Evolutionary conservation across 495 filamentous ascomycete species (phyloP), one percentile per base, ranked within the genome.

Genomic region (Aspergillus nanangensis): DNA sequence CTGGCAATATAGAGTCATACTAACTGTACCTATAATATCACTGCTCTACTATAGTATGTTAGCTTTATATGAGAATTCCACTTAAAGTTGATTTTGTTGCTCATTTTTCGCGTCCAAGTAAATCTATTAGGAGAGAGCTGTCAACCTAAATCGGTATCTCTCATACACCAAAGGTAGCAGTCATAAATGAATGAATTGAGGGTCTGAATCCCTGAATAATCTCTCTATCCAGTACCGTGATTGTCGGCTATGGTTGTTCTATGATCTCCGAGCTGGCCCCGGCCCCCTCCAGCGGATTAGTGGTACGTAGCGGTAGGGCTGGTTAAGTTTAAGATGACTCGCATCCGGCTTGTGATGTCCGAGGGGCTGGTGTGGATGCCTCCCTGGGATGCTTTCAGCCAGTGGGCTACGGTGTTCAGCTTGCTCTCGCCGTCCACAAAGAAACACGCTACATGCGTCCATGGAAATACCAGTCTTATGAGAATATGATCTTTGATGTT

Each of bases 371-470:
- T 4, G 7, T 31, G 2, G 10, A 14, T 11, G 39, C 17, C 4
- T 27, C 22, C 7, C 21, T 8, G 5, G 14, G 21, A 10, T 32
- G 32, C 7, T n/a, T 18, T 17, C 4, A 15, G 10, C 35, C 14
- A 38, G 35, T 17, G 14, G 35, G 14, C 19, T 8, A 50, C 11
- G 7, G 32, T 15, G 7, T 35, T 11, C 15, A 35, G n/a, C 13
- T 42, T 38, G 14, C 15, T 19, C 18, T n/a, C 3, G 3, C 14
- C n/a, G 17, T 38, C 33, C 18, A 37, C 40, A 44, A 50, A 44
- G 2, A 41, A 31, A 24, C 47, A 50, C 27, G 38, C 11, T 11
- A 32, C 17, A 14, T 40, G 31, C 1, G 40, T 38, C 47, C 18
- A 38, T 15, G 39, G 40, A 11, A 27, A 27, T 2, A 42, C 5